Evolutionary conservation across 1,284 basidiomycete genomes (phyloP).

Genomic region (Malassezia brasiliensis): DNA sequence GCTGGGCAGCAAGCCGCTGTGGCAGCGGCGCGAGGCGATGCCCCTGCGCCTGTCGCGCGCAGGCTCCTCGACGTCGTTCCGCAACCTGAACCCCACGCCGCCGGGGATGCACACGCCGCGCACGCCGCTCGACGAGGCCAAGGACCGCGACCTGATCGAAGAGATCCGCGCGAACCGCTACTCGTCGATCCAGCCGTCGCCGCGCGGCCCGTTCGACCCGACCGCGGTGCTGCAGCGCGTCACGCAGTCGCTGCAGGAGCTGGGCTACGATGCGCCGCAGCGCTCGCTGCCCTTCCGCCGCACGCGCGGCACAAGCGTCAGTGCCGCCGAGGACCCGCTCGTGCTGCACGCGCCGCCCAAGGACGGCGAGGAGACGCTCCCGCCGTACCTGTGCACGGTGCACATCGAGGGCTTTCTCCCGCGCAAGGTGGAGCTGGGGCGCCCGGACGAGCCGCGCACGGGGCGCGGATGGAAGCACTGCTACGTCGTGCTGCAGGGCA

Average conservation of each 20-base stretch:
- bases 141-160: neutral
- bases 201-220: neutral
- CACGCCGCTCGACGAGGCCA: neutral
- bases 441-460: slow-evolving; percentile 72
- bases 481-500: slow-evolving; percentile 85
- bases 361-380: slow-evolving; percentile 58
- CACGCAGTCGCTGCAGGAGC: neutral
- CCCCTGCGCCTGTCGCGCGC: neutral
- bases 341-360: neutral
- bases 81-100: neutral
- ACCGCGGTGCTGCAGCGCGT: neutral
- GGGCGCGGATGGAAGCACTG: slow-evolving; percentile 84
- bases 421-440: slow-evolving; percentile 85
- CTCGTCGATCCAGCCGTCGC: neutral
- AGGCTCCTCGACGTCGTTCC: neutral
- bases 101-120: neutral
- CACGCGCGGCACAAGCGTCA: neutral
- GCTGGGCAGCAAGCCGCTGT: neutral
- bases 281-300: neutral
- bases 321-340: neutral
- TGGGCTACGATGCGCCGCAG: neutral
- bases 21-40: slow-evolving; percentile 4
- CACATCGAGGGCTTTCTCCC: slow-evolving; percentile 76
- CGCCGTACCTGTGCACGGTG: slow-evolving; percentile 72
- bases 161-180: slow-evolving; percentile 1